A percentile compares a stretch with the other conserved stretches of the same genome.
Evolutionary conservation across 169 alveolate genomes (phyloP).

Genomic region (Babesia caballi): DNA sequence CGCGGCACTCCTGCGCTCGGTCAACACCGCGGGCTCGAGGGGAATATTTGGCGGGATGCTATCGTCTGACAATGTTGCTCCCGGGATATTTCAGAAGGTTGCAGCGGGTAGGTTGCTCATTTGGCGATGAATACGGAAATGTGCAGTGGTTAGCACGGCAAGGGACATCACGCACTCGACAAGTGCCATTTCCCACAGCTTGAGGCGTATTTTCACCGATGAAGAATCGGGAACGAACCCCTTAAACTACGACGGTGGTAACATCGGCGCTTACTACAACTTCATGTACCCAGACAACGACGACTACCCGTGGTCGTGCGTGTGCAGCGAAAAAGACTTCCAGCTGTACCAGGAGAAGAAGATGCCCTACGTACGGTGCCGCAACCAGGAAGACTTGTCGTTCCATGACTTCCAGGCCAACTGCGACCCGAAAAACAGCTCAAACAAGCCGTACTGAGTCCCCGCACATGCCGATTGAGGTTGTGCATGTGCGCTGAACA

Average conservation of each 20-base stretch:
- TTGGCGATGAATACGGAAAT: neutral
- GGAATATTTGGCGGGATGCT: neutral
- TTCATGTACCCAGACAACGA: constrained; percentile 71
- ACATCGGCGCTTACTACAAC: constrained; percentile 68
- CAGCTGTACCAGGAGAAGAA: constrained; percentile 64
- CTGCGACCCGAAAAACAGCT: constrained; percentile 68
- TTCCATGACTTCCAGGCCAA: constrained; percentile 66
- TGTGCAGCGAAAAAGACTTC: constrained; percentile 67
- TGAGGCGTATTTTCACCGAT: constrained; percentile 18
- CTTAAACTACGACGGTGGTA: constrained; percentile 62
- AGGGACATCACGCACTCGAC: neutral
- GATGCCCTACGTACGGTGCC: constrained; percentile 69
- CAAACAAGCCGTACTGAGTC: constrained; percentile 5
- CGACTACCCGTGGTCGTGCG: constrained; percentile 83
- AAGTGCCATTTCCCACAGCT: constrained; percentile 7
- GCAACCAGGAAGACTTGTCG: constrained; percentile 75
- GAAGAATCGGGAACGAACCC: constrained; percentile 48
- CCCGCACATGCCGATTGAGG: neutral
- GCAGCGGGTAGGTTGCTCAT: neutral
- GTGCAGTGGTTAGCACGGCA: neutral
- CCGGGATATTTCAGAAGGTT: neutral
- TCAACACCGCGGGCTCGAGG: neutral
- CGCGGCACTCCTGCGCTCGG: constrained; percentile 1
- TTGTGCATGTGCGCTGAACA: neutral
- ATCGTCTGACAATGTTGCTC: neutral